phyloP scores from a whole-genome alignment of 176 grass and related monocot species.

The Puya raimondii region DNA sequence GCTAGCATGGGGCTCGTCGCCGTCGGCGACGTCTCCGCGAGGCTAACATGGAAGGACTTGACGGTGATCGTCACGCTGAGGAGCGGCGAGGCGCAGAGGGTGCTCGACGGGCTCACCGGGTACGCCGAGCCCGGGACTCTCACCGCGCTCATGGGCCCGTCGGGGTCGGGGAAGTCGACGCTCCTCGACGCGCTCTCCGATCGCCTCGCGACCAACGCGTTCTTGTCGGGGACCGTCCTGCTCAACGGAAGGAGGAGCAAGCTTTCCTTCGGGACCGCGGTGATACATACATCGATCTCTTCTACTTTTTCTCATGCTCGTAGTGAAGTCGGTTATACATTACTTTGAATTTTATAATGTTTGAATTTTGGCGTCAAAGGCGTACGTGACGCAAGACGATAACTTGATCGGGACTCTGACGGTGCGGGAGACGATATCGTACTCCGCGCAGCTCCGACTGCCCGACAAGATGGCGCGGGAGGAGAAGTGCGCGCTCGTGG shows the following conservation, averaged over 20 bases:
- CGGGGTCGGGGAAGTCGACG: conserved; percentile 94
- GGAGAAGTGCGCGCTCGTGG: conserved; percentile 85
- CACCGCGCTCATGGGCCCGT: conserved; percentile 88
- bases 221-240: conserved; percentile 73
- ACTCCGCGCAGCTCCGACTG: conserved; percentile 88
- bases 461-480: conserved; percentile 83
- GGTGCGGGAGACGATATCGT: conserved; percentile 90
- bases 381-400: conserved; percentile 97
- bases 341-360: too few species aligned
- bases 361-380: conserved; percentile 24
- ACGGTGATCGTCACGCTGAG: conserved; percentile 67
- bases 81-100: conserved; percentile 62
- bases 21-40: conserved; percentile 74
- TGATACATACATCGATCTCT: conserved; percentile 8
- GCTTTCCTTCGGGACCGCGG: conserved; percentile 94
- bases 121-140: conserved; percentile 79
- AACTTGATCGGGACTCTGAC: conserved; percentile 97
- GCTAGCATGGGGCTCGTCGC: conserved; percentile 40
- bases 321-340: background rate
- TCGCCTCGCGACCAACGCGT: conserved; percentile 85
- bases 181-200: conserved; percentile 88
- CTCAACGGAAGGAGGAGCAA: conserved; percentile 94
- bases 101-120: conserved; percentile 84
- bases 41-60: conserved; percentile 98
- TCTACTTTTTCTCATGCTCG: background rate